Percentiles rank a stretch among this genome's conserved stretches.
Conservation (phyloP, 2,329 filamentous ascomycete species). For the Diaporthe sp. region DNA sequence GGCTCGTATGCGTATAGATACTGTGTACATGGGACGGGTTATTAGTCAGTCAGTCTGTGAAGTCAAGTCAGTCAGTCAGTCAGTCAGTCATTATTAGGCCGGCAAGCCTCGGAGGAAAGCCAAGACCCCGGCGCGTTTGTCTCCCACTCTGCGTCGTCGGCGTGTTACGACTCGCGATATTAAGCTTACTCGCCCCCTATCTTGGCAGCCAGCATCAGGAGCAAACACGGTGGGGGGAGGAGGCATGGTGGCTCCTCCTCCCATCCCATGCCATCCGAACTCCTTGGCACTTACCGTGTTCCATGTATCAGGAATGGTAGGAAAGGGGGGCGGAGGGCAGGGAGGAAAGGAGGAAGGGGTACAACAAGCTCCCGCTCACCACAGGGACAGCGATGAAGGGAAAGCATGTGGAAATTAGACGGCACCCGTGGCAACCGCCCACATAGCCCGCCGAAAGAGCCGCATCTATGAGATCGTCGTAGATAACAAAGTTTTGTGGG, state of each 20-base stretch:
- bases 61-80: not conserved
- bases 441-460: conserved; percentile 17
- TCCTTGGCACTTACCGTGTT: not conserved
- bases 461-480: conserved; percentile 1
- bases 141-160: conserved; percentile 1
- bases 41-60: not conserved
- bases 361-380: not conserved
- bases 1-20: not conserved
- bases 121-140: not conserved
- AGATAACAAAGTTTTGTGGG: not conserved
- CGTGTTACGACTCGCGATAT: conserved; percentile 25
- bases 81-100: not conserved
- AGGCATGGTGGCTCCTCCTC: not conserved
- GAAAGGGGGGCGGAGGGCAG: not conserved
- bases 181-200: conserved; percentile 36
- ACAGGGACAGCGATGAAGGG: not conserved
- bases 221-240: not conserved
- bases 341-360: not conserved
- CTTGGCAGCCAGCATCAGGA: conserved; percentile 16
- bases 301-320: not conserved
- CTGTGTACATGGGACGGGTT: not conserved
- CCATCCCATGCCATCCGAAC: conserved; percentile 4
- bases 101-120: not conserved
- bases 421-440: not conserved
- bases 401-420: not conserved